Conservation (phyloP, 345 rosid genomes). For the Firmiana major region DNA sequence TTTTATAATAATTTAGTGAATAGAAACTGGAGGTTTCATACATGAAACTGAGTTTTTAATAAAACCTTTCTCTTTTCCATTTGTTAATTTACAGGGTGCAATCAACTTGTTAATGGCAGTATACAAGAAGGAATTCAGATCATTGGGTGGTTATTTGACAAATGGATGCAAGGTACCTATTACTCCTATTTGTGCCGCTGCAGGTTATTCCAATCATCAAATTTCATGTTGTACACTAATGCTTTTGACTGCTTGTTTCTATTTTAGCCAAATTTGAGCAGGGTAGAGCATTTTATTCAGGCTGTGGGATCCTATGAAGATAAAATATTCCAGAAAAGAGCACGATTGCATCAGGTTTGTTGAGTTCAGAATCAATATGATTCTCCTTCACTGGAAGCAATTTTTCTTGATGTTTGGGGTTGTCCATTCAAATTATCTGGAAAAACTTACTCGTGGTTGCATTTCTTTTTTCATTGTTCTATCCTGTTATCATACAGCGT, state of each 20-base stretch:
- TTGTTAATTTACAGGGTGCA: slow-evolving; percentile 66
- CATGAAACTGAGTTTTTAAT: background rate
- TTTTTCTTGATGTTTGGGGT: no score
- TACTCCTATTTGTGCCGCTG: background rate
- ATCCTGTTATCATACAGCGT: slow-evolving; percentile 48
- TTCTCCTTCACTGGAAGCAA: no score
- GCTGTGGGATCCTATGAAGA: slow-evolving; percentile 84
- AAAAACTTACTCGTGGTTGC: background rate
- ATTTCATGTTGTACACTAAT: slow-evolving; percentile 9
- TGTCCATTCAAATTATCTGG: background rate
- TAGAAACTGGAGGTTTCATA: background rate
- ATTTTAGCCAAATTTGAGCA: slow-evolving; percentile 62
- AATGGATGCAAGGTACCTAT: slow-evolving; percentile 66
- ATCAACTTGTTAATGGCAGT: slow-evolving; percentile 79
- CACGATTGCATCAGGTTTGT: slow-evolving; percentile 61
- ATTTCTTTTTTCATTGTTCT: background rate
- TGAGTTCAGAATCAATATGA: background rate
- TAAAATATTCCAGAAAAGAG: slow-evolving; percentile 83
- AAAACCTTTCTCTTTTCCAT: background rate
- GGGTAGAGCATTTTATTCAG: slow-evolving; percentile 86
- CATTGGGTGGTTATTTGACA: slow-evolving; percentile 65
- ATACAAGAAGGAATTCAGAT: slow-evolving; percentile 75
- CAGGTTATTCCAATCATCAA: background rate
- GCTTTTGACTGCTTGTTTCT: slow-evolving; percentile 4
- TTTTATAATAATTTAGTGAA: background rate